These are phyloP conservation scores for Conoideocrella luteorostrata DNA, from an alignment of 2,329 filamentous ascomycete genomes.

Conservation along the genomic window DNA sequence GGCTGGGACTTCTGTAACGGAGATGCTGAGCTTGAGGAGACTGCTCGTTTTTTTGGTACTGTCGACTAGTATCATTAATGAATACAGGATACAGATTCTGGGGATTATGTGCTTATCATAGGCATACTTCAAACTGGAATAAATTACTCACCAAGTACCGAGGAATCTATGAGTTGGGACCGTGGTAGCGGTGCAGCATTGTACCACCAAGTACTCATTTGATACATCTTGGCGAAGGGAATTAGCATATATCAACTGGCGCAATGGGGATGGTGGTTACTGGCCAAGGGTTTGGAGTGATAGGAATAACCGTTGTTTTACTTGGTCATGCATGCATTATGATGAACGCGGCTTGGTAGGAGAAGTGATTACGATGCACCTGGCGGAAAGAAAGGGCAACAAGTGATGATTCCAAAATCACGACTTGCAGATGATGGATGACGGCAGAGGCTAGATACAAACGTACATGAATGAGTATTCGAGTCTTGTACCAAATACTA, in stretches of 20 bases:
- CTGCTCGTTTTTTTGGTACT: conserved; percentile 68
- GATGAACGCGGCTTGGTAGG: background rate
- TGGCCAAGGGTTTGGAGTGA: too few relatives aligned
- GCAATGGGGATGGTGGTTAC: background rate
- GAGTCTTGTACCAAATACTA: too few relatives aligned
- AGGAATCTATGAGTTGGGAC: background rate
- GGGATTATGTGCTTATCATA: too few relatives aligned
- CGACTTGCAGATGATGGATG: too few relatives aligned
- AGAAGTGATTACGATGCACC: background rate
- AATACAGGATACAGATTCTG: too few relatives aligned
- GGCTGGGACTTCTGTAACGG: conserved; percentile 96
- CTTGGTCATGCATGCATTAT: background rate
- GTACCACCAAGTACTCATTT: too few relatives aligned
- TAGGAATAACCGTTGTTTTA: too few relatives aligned
- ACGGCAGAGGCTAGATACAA: too few relatives aligned
- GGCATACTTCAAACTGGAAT: too few relatives aligned
- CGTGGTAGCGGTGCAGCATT: too few relatives aligned
- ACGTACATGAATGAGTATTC: too few relatives aligned
- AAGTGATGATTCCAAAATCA: background rate
- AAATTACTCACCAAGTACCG: too few relatives aligned
- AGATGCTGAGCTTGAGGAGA: conserved; percentile 72
- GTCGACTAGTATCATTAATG: conserved; percentile 34
- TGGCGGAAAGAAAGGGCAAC: background rate
- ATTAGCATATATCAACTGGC: background rate
- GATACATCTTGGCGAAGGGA: background rate